A percentile compares a stretch with the other conserved stretches of the same genome.
Evolutionary conservation across 2,329 filamentous ascomycete species (phyloP).

Genomic region (Neodidymelliopsis sp.): DNA sequence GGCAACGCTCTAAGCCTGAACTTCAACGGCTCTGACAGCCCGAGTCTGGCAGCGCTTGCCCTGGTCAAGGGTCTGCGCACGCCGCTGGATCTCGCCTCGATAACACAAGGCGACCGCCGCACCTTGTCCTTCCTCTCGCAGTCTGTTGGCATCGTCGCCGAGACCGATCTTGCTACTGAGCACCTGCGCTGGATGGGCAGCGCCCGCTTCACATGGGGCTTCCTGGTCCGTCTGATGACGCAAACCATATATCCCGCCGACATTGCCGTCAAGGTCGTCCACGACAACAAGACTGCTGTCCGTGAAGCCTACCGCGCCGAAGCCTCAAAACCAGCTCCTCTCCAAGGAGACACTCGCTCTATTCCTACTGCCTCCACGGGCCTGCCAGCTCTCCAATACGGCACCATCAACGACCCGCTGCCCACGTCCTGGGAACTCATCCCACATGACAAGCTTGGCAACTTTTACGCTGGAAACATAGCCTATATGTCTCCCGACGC

Average conservation of each 20-base stretch:
- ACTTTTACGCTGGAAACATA: constrained; percentile 96
- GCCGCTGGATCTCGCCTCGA: constrained; percentile 82
- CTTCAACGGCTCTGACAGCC: constrained; percentile 79
- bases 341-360: constrained; percentile 32
- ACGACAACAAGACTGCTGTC: constrained; percentile 76
- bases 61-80: constrained; percentile 89
- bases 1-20: constrained; percentile 96
- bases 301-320: constrained; percentile 71
- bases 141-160: constrained; percentile 86
- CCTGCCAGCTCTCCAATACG: constrained; percentile 78
- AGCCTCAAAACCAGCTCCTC: constrained; percentile 31
- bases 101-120: constrained; percentile 80
- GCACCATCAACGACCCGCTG: constrained; percentile 78
- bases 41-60: constrained; percentile 78
- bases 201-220: constrained; percentile 83
- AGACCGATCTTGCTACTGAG: constrained; percentile 89
- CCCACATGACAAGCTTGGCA: constrained; percentile 80
- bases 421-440: constrained; percentile 79
- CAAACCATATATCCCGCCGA: constrained; percentile 89
- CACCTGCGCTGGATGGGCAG: constrained; percentile 92
- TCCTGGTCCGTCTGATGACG: constrained; percentile 77
- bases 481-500: constrained; percentile 86
- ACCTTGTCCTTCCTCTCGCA: constrained; percentile 91
- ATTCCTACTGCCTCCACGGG: constrained; percentile 42
- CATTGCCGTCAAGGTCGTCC: constrained; percentile 82